Base-by-base conservation (phyloP, 352 stramenopile genomes). In the Globisporangium apiculatum region DNA sequence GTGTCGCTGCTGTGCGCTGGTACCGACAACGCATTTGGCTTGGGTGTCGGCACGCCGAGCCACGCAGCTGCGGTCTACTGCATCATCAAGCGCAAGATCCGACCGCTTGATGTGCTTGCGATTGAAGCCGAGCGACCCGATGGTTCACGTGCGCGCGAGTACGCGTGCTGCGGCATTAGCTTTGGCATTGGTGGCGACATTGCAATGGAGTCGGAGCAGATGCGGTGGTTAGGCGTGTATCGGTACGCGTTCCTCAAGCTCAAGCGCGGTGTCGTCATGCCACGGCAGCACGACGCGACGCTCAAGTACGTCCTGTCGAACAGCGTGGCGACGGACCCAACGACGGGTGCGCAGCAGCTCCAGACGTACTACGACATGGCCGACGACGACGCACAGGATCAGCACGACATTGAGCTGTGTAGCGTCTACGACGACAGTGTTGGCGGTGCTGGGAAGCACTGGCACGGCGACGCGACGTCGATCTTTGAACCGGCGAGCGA, bases 31-130 rank as follows among this genome's bases (percentile, higher is more conserved):
- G 79, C 82, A n/a, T 89, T 91, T 50, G 79, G 82, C 40, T 72
- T 84, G 41, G 79, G 79, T 24, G 80, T 91, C 4, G 79, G 79
- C 24, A 87, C 74, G 15, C 79, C 82, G 1, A 83, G 73, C 0
- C 82, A 89, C 47, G 77, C 74, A 40, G 69, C 79, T 31, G 71
- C 82, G 0, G 75, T 90, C 11, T 91, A 85, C 64, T 88, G 79
- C 64, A 81, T 89, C 62, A 85, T 92, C 49, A 89, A 86, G 65
- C 79, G 79, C 59, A 90, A 92, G 69, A 89, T 91, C 43, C 79
- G 82, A 1, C 78, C 82, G 40, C 60, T 91, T 7, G 82, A 91
- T 55, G 82, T 89, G 24, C 67, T 89, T 43, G 70, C 82, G 1
- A 82, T 74, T 56, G 68, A 86, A 40, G 72, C 67, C 11, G 72